Percentiles rank a stretch among this genome's conserved stretches.
phyloP scores from a whole-genome alignment of 2,329 filamentous ascomycete species.

The Aureobasidium sp. region DNA sequence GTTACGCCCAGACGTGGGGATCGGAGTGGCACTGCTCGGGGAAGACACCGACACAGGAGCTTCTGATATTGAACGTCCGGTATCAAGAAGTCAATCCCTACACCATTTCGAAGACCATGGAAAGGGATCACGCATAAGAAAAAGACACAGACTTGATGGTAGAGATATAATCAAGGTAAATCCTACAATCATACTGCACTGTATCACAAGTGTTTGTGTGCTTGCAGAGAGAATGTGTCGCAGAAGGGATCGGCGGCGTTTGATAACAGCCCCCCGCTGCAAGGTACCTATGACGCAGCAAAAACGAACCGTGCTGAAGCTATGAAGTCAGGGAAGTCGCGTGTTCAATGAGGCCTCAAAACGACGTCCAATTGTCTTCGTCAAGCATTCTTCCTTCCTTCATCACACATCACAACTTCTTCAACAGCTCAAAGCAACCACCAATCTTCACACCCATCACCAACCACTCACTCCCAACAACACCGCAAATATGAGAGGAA shows the following conservation, averaged over 20 bases:
- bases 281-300: background rate
- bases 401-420: background rate
- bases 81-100: too few relatives aligned
- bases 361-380: background rate
- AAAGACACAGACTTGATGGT: too few relatives aligned
- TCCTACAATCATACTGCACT: too few relatives aligned
- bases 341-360: background rate
- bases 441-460: background rate
- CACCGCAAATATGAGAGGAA: conserved; percentile 46
- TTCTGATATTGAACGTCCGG: background rate
- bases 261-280: background rate
- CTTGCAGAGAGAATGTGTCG: background rate
- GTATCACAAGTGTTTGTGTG: too few relatives aligned
- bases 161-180: too few relatives aligned
- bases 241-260: background rate
- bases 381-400: background rate
- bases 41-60: background rate
- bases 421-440: background rate
- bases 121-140: too few relatives aligned
- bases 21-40: background rate
- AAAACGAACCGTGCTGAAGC: background rate
- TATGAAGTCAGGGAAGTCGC: conserved; percentile 12
- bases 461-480: background rate
- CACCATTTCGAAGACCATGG: background rate
- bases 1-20: background rate